These are phyloP conservation scores for Lathyrus tuberosus DNA, from an alignment of 306 rosid genomes.

Conservation along the genomic window DNA sequence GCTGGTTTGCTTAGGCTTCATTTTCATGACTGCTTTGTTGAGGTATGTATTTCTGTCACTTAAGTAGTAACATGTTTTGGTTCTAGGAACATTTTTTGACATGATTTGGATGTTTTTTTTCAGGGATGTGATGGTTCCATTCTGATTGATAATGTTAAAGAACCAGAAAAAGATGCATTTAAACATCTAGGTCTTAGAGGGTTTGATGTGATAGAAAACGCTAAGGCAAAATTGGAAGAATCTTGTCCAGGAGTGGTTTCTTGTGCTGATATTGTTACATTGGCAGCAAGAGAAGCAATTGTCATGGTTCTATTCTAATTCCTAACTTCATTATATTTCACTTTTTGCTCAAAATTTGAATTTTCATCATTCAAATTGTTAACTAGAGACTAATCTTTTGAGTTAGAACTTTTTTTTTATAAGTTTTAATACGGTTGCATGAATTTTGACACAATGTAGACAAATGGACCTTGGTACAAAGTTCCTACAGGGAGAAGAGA, in stretches of 20 bases:
- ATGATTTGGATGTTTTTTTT: slow-evolving; percentile 13
- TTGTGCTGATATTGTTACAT: slow-evolving; percentile 83
- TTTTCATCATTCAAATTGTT: background rate
- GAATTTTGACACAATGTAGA: slow-evolving; percentile 38
- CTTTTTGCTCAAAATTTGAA: background rate
- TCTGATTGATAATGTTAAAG: slow-evolving; percentile 55
- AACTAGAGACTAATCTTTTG: background rate
- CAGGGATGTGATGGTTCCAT: slow-evolving; percentile 98
- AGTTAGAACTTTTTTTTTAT: background rate
- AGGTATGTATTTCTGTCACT: slow-evolving; percentile 43
- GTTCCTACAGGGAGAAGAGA: slow-evolving; percentile 84
- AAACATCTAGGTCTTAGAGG: slow-evolving; percentile 86
- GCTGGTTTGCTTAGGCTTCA: slow-evolving; percentile 82
- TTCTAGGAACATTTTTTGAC: background rate
- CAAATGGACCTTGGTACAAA: slow-evolving; percentile 67
- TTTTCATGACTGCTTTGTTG: slow-evolving; percentile 87
- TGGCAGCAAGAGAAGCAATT: slow-evolving; percentile 92
- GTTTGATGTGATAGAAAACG: slow-evolving; percentile 74
- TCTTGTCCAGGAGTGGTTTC: slow-evolving; percentile 77
- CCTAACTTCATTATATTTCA: background rate
- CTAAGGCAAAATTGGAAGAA: slow-evolving; percentile 64
- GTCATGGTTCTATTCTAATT: slow-evolving; percentile 52
- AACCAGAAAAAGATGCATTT: slow-evolving; percentile 58
- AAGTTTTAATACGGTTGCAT: background rate
- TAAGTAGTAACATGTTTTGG: background rate